Conservation (phyloP, 345 rosid genomes). For the Populus simonii region DNA sequence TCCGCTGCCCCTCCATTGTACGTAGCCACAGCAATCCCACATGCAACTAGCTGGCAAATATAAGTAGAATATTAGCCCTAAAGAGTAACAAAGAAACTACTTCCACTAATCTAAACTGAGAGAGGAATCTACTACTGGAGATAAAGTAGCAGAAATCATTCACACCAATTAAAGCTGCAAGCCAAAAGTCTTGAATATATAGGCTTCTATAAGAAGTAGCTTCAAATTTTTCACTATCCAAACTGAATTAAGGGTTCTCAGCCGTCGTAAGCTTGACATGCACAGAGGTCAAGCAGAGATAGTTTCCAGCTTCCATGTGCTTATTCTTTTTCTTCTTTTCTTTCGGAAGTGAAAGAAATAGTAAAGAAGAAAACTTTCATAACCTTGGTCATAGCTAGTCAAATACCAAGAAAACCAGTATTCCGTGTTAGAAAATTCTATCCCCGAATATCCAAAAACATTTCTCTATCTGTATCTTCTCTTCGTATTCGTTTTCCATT, state of each 20-base stretch:
- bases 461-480: too few relatives aligned
- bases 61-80: not conserved
- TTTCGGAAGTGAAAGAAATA: too few relatives aligned
- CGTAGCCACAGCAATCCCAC: slow-evolving; percentile 77
- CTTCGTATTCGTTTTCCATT: too few relatives aligned
- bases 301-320: too few relatives aligned
- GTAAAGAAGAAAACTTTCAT: too few relatives aligned
- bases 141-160: not conserved
- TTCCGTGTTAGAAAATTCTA: too few relatives aligned
- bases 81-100: not conserved
- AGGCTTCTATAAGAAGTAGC: not conserved
- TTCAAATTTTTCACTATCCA: not conserved
- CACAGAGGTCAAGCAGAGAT: too few relatives aligned
- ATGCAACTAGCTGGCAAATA: slow-evolving; percentile 58
- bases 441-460: too few relatives aligned
- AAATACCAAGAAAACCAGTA: too few relatives aligned
- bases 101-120: not conserved
- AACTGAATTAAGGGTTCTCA: not conserved
- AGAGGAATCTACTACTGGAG: not conserved
- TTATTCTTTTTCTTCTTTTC: too few relatives aligned
- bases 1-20: slow-evolving; percentile 92
- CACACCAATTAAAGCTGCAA: not conserved
- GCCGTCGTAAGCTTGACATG: too few relatives aligned
- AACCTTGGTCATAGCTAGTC: too few relatives aligned
- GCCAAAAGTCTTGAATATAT: not conserved